phyloP scores from a whole-genome alignment of 2,329 filamentous ascomycete genomes.

The Claviceps digitariae region DNA sequence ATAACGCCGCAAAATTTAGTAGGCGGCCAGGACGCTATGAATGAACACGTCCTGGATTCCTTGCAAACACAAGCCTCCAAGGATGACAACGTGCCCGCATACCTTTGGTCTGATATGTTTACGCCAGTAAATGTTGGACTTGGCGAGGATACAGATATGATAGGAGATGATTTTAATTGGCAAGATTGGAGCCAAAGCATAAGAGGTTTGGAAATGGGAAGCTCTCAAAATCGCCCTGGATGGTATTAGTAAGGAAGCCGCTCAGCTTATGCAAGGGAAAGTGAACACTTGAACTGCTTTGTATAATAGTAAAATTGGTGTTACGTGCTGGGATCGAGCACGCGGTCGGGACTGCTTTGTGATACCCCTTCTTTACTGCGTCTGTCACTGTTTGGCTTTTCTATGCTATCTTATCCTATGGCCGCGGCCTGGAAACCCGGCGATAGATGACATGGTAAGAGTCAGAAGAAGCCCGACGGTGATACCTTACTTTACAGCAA shows the following conservation, averaged over 20 bases:
- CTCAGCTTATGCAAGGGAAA: not conserved
- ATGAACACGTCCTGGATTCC: slow-evolving; percentile 9
- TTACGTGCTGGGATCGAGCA: not conserved
- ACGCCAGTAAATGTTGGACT: slow-evolving; percentile 15
- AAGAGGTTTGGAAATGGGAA: slow-evolving; percentile 23
- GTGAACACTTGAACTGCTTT: not conserved
- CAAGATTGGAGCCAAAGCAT: slow-evolving; percentile 33
- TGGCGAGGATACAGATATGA: slow-evolving; percentile 24
- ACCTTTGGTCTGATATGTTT: slow-evolving; percentile 27
- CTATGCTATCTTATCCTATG: too few species aligned
- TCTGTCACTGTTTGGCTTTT: too few species aligned
- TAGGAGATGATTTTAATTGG: slow-evolving; percentile 34
- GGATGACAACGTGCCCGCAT: slow-evolving; percentile 25
- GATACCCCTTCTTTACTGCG: too few species aligned
- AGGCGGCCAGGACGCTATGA: slow-evolving; percentile 6
- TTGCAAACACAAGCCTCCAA: slow-evolving; percentile 14
- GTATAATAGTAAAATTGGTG: not conserved
- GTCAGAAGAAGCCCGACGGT: too few species aligned
- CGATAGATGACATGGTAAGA: too few species aligned
- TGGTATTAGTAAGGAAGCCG: slow-evolving; percentile 8
- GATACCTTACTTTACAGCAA: too few species aligned
- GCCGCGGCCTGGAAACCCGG: too few species aligned
- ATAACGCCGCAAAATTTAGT: not conserved
- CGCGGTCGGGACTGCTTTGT: too few species aligned
- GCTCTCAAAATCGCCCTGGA: slow-evolving; percentile 10